A percentile compares a stretch with the other conserved stretches of the same genome.
phyloP scores from a whole-genome alignment of 495 filamentous ascomycete genomes.

The Pseudevernia furfuracea region DNA sequence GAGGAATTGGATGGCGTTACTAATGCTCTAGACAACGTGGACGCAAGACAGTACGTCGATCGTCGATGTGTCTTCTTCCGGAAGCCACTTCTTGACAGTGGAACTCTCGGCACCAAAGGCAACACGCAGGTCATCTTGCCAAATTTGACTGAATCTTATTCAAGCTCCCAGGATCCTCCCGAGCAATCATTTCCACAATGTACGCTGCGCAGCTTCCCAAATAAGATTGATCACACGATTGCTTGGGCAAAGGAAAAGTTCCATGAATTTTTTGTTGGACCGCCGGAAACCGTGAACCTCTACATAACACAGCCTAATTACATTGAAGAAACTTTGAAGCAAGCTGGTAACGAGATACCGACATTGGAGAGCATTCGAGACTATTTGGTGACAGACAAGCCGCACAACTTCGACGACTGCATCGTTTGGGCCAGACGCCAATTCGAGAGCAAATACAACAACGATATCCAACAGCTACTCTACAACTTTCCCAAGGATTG shows the following conservation, averaged over 20 bases:
- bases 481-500: slow-evolving; percentile 98
- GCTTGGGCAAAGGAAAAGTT: slow-evolving; percentile 96
- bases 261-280: slow-evolving; percentile 85
- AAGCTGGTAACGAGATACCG: slow-evolving; percentile 92
- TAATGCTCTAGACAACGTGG: slow-evolving; percentile 96
- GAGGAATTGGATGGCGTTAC: slow-evolving; percentile 81
- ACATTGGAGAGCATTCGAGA: slow-evolving; percentile 86
- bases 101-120: slow-evolving; percentile 95
- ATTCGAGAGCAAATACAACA: slow-evolving; percentile 96
- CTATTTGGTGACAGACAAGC: slow-evolving; percentile 88
- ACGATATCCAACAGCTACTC: slow-evolving; percentile 90
- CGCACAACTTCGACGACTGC: slow-evolving; percentile 89
- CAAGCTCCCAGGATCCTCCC: slow-evolving; percentile 94
- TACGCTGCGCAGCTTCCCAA: slow-evolving; percentile 94
- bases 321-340: slow-evolving; percentile 80
- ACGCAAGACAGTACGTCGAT: slow-evolving; percentile 95
- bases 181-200: slow-evolving; percentile 99
- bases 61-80: slow-evolving; percentile 97
- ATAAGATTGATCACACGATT: slow-evolving; percentile 98
- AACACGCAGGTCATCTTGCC: slow-evolving; percentile 96
- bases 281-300: slow-evolving; percentile 89
- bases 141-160: slow-evolving; percentile 89
- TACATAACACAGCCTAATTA: slow-evolving; percentile 91
- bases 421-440: slow-evolving; percentile 86
- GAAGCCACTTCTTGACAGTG: slow-evolving; percentile 92